These are phyloP conservation scores for Teratosphaeria viscida DNA, from an alignment of 2,329 filamentous ascomycete species.

Conservation along the genomic window DNA sequence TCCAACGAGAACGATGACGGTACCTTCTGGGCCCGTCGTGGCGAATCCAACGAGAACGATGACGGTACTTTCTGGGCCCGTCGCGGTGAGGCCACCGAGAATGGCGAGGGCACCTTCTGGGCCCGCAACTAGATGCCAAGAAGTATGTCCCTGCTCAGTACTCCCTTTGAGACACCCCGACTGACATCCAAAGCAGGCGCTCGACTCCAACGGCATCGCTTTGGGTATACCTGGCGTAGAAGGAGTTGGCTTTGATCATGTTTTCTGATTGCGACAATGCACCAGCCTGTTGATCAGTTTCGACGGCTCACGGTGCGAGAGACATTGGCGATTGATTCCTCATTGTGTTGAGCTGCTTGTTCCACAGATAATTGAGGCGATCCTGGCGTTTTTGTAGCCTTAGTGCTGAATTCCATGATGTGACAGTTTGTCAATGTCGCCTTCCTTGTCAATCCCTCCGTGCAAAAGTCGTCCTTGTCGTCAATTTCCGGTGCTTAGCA, in stretches of 20 bases:
- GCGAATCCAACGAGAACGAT: not conserved
- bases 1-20: not conserved
- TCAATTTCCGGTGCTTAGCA: not conserved
- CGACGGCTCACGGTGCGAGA: not conserved
- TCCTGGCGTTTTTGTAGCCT: not conserved
- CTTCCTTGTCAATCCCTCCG: not conserved
- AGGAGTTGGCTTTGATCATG: not conserved
- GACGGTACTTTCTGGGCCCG: not conserved
- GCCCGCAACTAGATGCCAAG: not conserved
- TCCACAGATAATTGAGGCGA: not conserved
- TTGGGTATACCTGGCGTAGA: not conserved
- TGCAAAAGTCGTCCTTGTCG: not conserved
- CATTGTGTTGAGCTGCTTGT: not conserved
- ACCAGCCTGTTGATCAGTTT: not conserved
- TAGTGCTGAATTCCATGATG: not conserved
- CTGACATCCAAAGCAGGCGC: not conserved
- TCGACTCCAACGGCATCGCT: not conserved
- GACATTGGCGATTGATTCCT: not conserved
- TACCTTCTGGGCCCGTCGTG: not conserved
- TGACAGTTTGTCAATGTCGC: not conserved
- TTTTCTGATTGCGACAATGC: not conserved
- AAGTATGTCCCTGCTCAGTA: not conserved
- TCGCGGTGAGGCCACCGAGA: not conserved
- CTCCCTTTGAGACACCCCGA: not conserved
- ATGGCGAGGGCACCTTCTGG: not conserved